phyloP scores from a whole-genome alignment of 2,329 filamentous ascomycete genomes.

The Fusarium sp. region DNA sequence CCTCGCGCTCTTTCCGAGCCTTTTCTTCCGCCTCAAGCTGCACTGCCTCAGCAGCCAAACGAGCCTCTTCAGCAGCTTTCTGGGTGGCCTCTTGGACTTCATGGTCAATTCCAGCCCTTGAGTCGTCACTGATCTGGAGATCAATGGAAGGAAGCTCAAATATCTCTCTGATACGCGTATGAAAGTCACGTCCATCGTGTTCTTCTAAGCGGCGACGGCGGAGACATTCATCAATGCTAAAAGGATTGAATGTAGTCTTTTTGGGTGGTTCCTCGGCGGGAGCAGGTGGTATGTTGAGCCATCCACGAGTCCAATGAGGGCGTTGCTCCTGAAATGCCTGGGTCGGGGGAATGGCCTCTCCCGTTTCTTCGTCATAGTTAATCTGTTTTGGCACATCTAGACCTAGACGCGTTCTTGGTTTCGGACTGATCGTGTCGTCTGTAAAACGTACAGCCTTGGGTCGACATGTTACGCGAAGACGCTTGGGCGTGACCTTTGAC shows the following conservation, averaged over 20 bases:
- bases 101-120: constrained; percentile 36
- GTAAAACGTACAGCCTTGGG: constrained; percentile 45
- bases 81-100: constrained; percentile 36
- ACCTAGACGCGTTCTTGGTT: constrained; percentile 38
- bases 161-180: constrained; percentile 37
- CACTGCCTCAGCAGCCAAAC: constrained; percentile 38
- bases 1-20: constrained; percentile 37
- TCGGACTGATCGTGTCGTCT: constrained; percentile 40
- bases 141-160: constrained; percentile 40
- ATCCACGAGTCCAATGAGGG: constrained; percentile 13
- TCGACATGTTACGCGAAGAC: constrained; percentile 34
- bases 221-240: not conserved
- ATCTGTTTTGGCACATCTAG: constrained; percentile 36
- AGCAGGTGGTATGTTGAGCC: constrained; percentile 12
- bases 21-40: constrained; percentile 36
- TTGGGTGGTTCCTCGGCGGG: not conserved
- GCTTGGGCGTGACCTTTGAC: constrained; percentile 34
- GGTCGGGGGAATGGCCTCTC: not conserved
- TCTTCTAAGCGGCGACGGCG: constrained; percentile 9
- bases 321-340: constrained; percentile 20
- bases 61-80: constrained; percentile 40
- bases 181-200: constrained; percentile 18
- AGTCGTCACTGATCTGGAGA: constrained; percentile 43
- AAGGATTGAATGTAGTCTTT: not conserved
- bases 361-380: not conserved